Evolutionary conservation across 2,329 filamentous ascomycete genomes (phyloP), one percentile per base, ranked within the genome.

Genomic region (Drechslera avenae): DNA sequence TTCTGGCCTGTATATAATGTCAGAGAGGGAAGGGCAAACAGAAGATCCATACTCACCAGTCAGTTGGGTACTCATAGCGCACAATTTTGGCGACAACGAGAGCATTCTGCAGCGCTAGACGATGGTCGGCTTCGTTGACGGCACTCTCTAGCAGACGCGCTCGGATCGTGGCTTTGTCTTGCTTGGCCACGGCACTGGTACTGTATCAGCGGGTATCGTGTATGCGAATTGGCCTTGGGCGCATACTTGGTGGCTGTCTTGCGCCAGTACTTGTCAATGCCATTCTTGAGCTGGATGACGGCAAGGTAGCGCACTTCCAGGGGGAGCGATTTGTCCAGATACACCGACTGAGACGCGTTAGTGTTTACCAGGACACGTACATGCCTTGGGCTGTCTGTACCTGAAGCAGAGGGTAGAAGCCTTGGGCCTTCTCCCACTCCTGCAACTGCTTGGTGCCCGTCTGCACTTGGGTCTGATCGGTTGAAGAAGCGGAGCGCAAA

Each of bases 281-380:
- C 94, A 73, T 97, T 97, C 73, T 97, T 97, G 46, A 99, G 81
- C 70, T 96, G 90, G 61, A 97, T 96, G 50, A 97, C 85, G 46
- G 93, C 89, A 9, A 97, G 86, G 67, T 96, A 91, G 54, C 94
- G 89, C 45, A 93, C 83, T 65, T 95, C 87, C 50, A 84, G 76
- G 1, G 90, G 89, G 1, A 95, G 78, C 2, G 85, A 85, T 54
- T 85, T 86, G 76, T 96, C 89, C 57, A 96, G 82, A 71, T 92
- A 97, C 30, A 91, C 83, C 62, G 87, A 83, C 87, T 95, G 67
- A 10, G 53, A 2, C 4, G 16, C 33, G 40, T 67, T 35, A 70
- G 60, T 9, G 8, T 8, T 3, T 3, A 9, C 21, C 6, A 5
- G 14, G 10, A 2, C 3, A 18, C 7, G 7, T 31, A 18, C 7